Base-by-base conservation (phyloP, 768 basidiomycete species). In the Collybia nuda region DNA sequence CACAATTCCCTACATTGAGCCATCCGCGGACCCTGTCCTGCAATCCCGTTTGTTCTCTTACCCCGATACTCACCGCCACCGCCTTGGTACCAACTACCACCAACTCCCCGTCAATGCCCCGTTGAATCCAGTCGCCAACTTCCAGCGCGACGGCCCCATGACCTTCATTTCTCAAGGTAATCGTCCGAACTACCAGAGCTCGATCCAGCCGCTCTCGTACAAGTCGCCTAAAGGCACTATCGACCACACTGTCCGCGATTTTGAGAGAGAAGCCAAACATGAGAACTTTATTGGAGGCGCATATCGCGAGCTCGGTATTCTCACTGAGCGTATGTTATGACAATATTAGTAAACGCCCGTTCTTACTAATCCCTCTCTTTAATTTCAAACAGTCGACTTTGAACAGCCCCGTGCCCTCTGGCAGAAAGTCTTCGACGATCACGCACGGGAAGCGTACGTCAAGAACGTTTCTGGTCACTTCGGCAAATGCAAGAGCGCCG, bases 1-100 rank as follows among this genome's bases (percentile, higher is more conserved):
- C 68, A 72, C 84, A 43, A 67, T 96, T 8, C 91, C 90, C 1
- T 95, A 93, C 69, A 82, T 94, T 57, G 95, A 97, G 74, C 81
- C 93, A 36, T 87, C 90, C 3, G 82, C 86, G 18, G 95, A 98
- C 70, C 95, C 95, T 19, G 90, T 98, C 58, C 79, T 98, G 56
- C 94, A 98, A 66, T 88, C 90, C 18, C 90, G 95, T 48, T 81
- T 97, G 42, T 98, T 97, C 84, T 91, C 92, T 3, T 98, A 98
- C 77, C 86, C 88, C 3, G 90, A 92, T 63, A 90, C 90, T 32
- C 89, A 91, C 65, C 87, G 89, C 51, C 85, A 91, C 72, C 87
- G 90, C 64, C 85, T 91, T 26, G 90, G 90, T 32, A 58, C 63
- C 47, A 92, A 92, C 74, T 89, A 91, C 72, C 79, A 86, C 61